Base-by-base conservation (phyloP, 192 early-diverging fungal genomes). In the Coemansia aciculifera region DNA sequence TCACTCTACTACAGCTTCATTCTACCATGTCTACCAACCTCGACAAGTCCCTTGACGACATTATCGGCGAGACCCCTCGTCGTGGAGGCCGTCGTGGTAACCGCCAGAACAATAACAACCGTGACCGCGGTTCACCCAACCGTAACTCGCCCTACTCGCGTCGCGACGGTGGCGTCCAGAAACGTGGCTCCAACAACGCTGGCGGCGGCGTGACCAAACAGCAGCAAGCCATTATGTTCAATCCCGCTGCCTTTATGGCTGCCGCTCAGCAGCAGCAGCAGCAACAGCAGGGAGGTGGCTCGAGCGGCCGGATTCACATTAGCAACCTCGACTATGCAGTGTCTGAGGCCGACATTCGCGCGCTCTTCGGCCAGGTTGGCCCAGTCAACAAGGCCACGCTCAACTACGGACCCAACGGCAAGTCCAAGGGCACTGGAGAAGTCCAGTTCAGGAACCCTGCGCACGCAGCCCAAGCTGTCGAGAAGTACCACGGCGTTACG, bases 11-110 rank as follows among this genome's bases (percentile, higher is more conserved):
- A 56, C 21, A 51, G n/a, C 49, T 10, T 32, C 54, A 36, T 57
- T 36, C 27, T 37, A 34, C 63, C 43, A 82, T 82, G 79, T 66
- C 79, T 43, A 69, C 72, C 56, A 73, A 76, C 72, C 74, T 82
- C 36, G 79, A 82, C 75, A 73, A 68, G 74, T 82, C 79, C 29
- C 75, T 82, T 43, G 79, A 82, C 32, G 79, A 82, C 12, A 82
- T 82, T 63, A 82, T 82, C 59, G 73, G 51, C 67, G 62, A 66
- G 68, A 74, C 63, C 39, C 68, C 64, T 27, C 74, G 74, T 32
- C 39, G 62, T 27, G 24, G 56, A 5, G 62, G 71, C 24, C 67
- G 74, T 46, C 65, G 74, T 39, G 67, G 62, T 27, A 68, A 67
- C 62, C 51, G 64, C 43, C 68, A 69, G 67, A 43, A 24, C 51